phyloP scores from a whole-genome alignment of 1,139 yeast species.

The Candida smagusa region DNA sequence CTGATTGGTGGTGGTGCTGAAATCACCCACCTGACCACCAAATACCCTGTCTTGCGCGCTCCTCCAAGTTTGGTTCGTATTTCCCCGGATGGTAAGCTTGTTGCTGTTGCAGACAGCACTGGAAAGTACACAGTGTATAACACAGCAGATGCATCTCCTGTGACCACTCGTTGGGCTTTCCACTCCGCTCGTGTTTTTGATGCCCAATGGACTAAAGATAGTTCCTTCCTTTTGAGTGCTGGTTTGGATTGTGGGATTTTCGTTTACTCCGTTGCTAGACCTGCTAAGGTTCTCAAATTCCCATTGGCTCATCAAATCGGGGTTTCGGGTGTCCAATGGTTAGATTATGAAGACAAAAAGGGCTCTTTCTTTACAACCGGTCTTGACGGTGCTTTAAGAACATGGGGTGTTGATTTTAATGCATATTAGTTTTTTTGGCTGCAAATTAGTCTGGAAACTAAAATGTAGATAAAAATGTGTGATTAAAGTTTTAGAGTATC shows the following conservation, averaged over 20 bases:
- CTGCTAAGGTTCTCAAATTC: constrained; percentile 70
- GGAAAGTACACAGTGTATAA: constrained; percentile 81
- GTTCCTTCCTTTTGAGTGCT: constrained; percentile 70
- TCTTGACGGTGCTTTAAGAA: constrained; percentile 74
- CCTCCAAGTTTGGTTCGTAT: constrained; percentile 61
- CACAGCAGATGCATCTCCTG: constrained; percentile 49
- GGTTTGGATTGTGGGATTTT: constrained; percentile 81
- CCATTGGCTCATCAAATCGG: constrained; percentile 90
- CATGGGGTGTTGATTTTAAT: constrained; percentile 55
- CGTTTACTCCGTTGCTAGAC: constrained; percentile 74
- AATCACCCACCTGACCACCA: constrained; percentile 10
- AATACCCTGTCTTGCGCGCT: constrained; percentile 53
- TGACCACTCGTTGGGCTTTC: constrained; percentile 94
- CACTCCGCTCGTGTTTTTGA: constrained; percentile 79
- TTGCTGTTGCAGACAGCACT: constrained; percentile 83
- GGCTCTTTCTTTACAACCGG: constrained; percentile 66
- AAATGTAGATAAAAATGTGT: neutral
- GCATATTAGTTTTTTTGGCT: neutral
- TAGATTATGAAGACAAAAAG: constrained; percentile 23
- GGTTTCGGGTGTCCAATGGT: constrained; percentile 73
- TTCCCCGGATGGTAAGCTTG: constrained; percentile 64
- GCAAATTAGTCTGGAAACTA: neutral
- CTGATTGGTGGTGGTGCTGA: constrained; percentile 15
- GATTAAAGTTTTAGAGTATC: neutral
- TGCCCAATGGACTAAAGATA: constrained; percentile 75